These are phyloP conservation scores for Xylariaceae sp. DNA, from an alignment of 2,329 filamentous ascomycete species.

Conservation along the genomic window DNA sequence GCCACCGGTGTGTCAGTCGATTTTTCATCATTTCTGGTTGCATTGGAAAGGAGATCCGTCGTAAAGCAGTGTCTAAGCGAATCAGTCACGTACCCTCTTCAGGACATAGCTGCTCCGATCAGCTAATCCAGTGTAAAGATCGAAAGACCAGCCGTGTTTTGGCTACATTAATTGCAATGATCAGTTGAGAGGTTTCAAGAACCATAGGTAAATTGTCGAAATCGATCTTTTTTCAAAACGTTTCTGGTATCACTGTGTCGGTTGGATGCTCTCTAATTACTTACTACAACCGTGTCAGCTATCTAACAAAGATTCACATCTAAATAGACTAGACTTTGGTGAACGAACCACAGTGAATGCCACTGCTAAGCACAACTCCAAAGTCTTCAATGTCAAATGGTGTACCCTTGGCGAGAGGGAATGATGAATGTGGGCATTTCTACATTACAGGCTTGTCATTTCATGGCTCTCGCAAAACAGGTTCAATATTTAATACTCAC, in stretches of 20 bases:
- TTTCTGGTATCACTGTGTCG: slow-evolving; percentile 46
- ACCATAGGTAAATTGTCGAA: not conserved
- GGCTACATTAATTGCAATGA: slow-evolving; percentile 43
- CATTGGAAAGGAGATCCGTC: not conserved
- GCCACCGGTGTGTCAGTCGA: too few relatives aligned
- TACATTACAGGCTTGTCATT: slow-evolving; percentile 28
- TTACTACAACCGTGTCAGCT: too few relatives aligned
- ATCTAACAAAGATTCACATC: too few relatives aligned
- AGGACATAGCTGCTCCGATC: slow-evolving; percentile 62
- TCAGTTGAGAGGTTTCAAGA: not conserved
- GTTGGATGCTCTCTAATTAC: too few relatives aligned
- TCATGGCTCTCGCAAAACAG: not conserved
- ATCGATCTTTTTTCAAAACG: not conserved
- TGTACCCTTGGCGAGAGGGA: slow-evolving; percentile 58
- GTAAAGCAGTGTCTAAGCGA: not conserved
- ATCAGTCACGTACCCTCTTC: slow-evolving; percentile 34
- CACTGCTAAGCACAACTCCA: slow-evolving; percentile 58
- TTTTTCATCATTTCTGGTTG: not conserved
- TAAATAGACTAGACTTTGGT: too few relatives aligned
- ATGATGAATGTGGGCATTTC: slow-evolving; percentile 66
- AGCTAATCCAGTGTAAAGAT: slow-evolving; percentile 57
- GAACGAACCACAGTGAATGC: slow-evolving; percentile 61
- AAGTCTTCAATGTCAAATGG: slow-evolving; percentile 73
- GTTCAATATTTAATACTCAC: slow-evolving; percentile 39
- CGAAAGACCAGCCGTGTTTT: slow-evolving; percentile 69